Evolutionary conservation across 2,329 filamentous ascomycete species (phyloP).

Genomic region (Scytalidium sp.): DNA sequence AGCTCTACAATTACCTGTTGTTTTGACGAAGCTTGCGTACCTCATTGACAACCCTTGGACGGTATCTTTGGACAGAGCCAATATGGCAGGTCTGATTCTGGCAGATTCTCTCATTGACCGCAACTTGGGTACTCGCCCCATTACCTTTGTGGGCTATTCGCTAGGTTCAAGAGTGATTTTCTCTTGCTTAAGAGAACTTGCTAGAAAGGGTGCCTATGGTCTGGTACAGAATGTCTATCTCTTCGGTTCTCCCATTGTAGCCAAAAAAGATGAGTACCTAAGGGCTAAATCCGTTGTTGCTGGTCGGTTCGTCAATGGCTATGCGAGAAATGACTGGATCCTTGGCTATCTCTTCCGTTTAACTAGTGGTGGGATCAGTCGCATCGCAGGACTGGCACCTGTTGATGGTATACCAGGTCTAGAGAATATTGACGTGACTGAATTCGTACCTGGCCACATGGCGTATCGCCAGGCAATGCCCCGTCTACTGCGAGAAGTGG

Average conservation of each 20-base stretch:
- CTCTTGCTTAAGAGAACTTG: slow-evolving; percentile 82
- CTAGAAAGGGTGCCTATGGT: slow-evolving; percentile 78
- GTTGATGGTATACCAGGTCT: slow-evolving; percentile 75
- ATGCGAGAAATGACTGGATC: slow-evolving; percentile 96
- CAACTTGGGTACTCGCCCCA: slow-evolving; percentile 84
- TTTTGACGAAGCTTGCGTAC: slow-evolving; percentile 90
- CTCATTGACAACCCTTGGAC: slow-evolving; percentile 98
- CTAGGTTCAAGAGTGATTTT: slow-evolving; percentile 91
- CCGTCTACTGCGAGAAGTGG: slow-evolving; percentile 77
- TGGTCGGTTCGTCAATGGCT: slow-evolving; percentile 93
- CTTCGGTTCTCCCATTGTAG: slow-evolving; percentile 89
- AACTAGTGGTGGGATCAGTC: slow-evolving; percentile 87
- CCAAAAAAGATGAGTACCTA: slow-evolving; percentile 86
- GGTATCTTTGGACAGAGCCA: slow-evolving; percentile 90
- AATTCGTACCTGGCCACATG: slow-evolving; percentile 89
- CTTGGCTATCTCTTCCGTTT: slow-evolving; percentile 92
- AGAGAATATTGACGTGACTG: slow-evolving; percentile 87
- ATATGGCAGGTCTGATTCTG: slow-evolving; percentile 83
- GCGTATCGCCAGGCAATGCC: slow-evolving; percentile 94
- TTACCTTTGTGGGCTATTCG: slow-evolving; percentile 94
- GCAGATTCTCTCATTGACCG: slow-evolving; percentile 91
- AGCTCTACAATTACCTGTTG: slow-evolving; percentile 85
- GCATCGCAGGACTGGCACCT: slow-evolving; percentile 77
- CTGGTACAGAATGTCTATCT: slow-evolving; percentile 93
- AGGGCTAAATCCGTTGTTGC: slow-evolving; percentile 79